A percentile compares a stretch with the other conserved stretches of the same genome.
These are phyloP conservation scores for Colletotrichum orchidophilum DNA, from an alignment of 2,329 filamentous ascomycete species.

Conservation along the genomic window DNA sequence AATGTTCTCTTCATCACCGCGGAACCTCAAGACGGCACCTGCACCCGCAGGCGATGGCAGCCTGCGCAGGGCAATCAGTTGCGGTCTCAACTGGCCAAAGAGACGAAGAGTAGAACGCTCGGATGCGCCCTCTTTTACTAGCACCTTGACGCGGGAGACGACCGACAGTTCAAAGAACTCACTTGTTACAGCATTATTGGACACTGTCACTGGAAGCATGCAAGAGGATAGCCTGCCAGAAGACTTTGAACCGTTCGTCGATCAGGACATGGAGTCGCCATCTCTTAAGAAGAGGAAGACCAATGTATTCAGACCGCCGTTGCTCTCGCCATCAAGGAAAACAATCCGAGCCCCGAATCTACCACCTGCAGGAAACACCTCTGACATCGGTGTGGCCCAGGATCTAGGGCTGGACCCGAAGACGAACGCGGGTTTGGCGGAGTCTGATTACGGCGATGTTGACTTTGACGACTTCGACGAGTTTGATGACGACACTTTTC, in stretches of 20 bases:
- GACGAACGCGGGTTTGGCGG: conserved; percentile 3
- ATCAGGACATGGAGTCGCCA: conserved; percentile 47
- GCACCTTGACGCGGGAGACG: conserved; percentile 48
- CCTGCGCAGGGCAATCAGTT: conserved; percentile 73
- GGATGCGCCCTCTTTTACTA: conserved; percentile 46
- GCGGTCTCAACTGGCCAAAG: conserved; percentile 77
- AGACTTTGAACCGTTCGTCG: conserved; percentile 36
- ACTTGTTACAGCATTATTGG: conserved; percentile 70
- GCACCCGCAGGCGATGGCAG: conserved; percentile 54
- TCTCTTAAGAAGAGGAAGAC: conserved; percentile 52
- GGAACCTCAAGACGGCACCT: conserved; percentile 57
- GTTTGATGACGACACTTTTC: conserved; percentile 67
- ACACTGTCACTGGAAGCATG: conserved; percentile 68
- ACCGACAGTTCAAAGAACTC: conserved; percentile 64
- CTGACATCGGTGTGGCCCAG: neutral
- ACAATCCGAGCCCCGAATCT: neutral
- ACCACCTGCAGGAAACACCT: neutral
- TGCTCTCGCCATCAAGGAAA: conserved; percentile 33
- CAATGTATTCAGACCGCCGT: conserved; percentile 17
- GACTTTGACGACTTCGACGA: conserved; percentile 68
- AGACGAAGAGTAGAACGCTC: conserved; percentile 67
- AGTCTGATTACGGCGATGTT: conserved; percentile 64
- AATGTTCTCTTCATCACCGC: conserved; percentile 76
- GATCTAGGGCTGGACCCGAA: conserved; percentile 7
- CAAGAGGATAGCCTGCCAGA: conserved; percentile 51